Evolutionary conservation across 768 basidiomycete genomes (phyloP).

Genomic region (Boletus tylopilopsis): DNA sequence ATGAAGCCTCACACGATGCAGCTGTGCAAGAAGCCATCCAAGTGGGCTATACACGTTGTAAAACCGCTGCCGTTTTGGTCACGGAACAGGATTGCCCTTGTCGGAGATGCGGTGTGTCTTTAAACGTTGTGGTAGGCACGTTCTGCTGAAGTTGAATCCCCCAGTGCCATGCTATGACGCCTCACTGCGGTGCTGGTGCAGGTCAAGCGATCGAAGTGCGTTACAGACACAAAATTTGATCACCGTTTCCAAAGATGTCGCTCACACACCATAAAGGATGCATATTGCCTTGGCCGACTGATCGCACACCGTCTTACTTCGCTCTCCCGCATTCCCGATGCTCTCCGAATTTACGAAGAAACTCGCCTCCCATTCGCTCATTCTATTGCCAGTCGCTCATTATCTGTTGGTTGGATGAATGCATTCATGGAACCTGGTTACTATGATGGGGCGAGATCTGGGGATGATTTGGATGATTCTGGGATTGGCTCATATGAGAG

Average conservation of each 20-base stretch:
- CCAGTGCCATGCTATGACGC: conserved; percentile 42
- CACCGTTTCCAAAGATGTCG: not conserved
- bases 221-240: too few relatives aligned
- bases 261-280: conserved; percentile 20
- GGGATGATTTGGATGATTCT: conserved; percentile 5
- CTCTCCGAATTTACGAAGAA: conserved; percentile 31
- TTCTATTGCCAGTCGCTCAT: conserved; percentile 15
- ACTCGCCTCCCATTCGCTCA: conserved; percentile 31
- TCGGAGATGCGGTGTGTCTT: conserved; percentile 46
- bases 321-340: conserved; percentile 19
- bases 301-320: conserved; percentile 23
- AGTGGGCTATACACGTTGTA: conserved; percentile 45
- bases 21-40: conserved; percentile 35
- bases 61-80: conserved; percentile 39
- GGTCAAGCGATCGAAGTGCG: conserved; percentile 49
- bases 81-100: conserved; percentile 38
- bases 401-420: conserved; percentile 20
- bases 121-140: not conserved
- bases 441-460: conserved; percentile 20
- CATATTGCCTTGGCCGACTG: conserved; percentile 28
- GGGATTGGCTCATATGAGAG: conserved; percentile 9
- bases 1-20: conserved; percentile 3
- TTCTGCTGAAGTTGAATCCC: too few relatives aligned
- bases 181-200: conserved; percentile 46
- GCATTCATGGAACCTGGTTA: conserved; percentile 15